phyloP scores from a whole-genome alignment of 345 rosid species.

The Laguncularia racemosa region DNA sequence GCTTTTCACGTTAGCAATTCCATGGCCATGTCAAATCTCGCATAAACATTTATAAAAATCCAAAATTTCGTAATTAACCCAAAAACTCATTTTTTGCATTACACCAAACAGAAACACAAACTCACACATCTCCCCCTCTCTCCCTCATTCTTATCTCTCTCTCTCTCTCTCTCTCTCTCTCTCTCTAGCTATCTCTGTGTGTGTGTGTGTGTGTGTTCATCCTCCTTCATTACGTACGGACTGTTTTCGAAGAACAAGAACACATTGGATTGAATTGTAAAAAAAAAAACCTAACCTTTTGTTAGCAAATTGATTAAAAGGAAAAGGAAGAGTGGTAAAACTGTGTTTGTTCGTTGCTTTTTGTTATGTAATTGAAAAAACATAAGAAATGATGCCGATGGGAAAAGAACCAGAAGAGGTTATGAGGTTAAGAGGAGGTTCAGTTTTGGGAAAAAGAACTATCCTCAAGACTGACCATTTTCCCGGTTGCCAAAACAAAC shows the following conservation, averaged over 20 bases:
- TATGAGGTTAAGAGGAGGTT: slow-evolving; percentile 89
- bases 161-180: not conserved
- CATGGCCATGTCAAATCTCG: not conserved
- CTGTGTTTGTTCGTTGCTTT: not conserved
- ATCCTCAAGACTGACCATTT: slow-evolving; percentile 97
- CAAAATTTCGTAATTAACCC: not conserved
- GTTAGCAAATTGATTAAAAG: not conserved
- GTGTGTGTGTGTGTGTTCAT: not conserved
- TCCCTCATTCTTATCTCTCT: not conserved
- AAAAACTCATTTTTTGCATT: no score
- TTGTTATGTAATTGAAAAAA: not conserved
- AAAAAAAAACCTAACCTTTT: no score
- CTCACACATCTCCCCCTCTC: no score
- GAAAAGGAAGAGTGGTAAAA: not conserved
- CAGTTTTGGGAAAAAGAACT: slow-evolving; percentile 94
- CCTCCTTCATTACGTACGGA: not conserved
- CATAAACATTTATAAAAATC: not conserved
- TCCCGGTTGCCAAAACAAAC: slow-evolving; percentile 99
- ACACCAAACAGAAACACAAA: no score
- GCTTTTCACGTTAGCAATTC: slow-evolving; percentile 8
- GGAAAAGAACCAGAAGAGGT: slow-evolving; percentile 87
- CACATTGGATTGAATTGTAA: no score
- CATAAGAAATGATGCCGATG: slow-evolving; percentile 46
- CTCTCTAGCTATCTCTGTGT: no score
- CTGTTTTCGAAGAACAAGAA: not conserved